Evolutionary conservation across 192 early-diverging fungal genomes (phyloP).

Genomic region (Dissophora ornata): DNA sequence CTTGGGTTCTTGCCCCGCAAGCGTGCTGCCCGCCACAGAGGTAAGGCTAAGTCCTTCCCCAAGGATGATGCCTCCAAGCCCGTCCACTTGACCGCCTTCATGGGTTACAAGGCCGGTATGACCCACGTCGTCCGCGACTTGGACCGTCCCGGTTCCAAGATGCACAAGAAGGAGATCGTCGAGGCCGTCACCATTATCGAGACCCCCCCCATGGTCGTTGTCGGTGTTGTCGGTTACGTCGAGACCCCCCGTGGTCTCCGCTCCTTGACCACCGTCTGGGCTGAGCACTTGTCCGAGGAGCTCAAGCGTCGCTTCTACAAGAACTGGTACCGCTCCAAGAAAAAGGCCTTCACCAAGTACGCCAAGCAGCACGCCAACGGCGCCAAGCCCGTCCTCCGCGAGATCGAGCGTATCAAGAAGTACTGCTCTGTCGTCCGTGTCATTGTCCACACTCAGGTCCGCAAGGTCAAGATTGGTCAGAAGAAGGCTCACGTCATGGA

Average conservation of each 20-base stretch:
- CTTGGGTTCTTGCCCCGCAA: conserved; percentile 88
- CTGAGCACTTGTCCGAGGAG: conserved; percentile 97
- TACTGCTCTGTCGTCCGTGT: conserved; percentile 98
- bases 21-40: conserved; percentile 92
- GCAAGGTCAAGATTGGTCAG: conserved; percentile 94
- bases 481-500: conserved; percentile 99
- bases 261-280: conserved; percentile 99
- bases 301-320: conserved; percentile 99
- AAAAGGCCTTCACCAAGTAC: conserved; percentile 99
- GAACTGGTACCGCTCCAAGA: conserved; percentile 99
- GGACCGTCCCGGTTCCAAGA: conserved; percentile 98
- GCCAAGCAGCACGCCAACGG: conserved; percentile 95
- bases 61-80: conserved; percentile 95
- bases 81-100: conserved; percentile 98
- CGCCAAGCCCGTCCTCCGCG: conserved; percentile 87
- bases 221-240: conserved; percentile 99
- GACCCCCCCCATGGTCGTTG: conserved; percentile 95
- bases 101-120: conserved; percentile 99
- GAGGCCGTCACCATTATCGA: conserved; percentile 99
- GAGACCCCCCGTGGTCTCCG: conserved; percentile 98
- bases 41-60: conserved; percentile 99
- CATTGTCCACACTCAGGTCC: conserved; percentile 97
- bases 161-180: conserved; percentile 99
- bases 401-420: conserved; percentile 99
- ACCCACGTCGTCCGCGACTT: conserved; percentile 99